phyloP scores from a whole-genome alignment of 805 yeast genomes.

The Grigorovia transvaalensis region DNA sequence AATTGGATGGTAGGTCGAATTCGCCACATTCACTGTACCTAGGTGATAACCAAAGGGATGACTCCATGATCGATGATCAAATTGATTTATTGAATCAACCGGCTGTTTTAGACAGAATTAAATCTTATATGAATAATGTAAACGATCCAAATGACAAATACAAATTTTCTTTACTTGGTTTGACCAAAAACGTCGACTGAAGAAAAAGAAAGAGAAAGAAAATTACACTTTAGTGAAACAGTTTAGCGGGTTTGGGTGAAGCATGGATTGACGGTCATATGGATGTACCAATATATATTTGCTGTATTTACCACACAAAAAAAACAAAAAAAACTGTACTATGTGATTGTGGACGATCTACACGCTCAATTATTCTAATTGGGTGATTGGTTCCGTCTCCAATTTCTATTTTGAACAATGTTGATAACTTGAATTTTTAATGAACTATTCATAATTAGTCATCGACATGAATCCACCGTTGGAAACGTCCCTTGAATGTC shows the following conservation, averaged over 20 bases:
- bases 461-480: conserved; percentile 33
- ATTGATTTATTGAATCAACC: conserved; percentile 46
- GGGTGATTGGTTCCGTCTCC: conserved; percentile 3
- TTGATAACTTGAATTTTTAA: background rate
- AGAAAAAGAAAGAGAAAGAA: background rate
- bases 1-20: conserved; percentile 76
- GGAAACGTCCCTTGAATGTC: conserved; percentile 62
- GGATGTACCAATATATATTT: too few relatives aligned
- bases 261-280: background rate
- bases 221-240: too few relatives aligned
- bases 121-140: conserved; percentile 54
- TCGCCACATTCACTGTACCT: conserved; percentile 55
- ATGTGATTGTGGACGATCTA: too few relatives aligned
- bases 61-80: background rate
- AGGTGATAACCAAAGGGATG: conserved; percentile 28
- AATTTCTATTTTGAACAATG: background rate
- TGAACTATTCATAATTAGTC: conserved; percentile 16
- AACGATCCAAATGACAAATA: conserved; percentile 43
- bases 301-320: too few relatives aligned
- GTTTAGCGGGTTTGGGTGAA: background rate
- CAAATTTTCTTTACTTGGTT: conserved; percentile 68
- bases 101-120: conserved; percentile 43
- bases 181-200: conserved; percentile 34
- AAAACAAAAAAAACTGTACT: too few relatives aligned
- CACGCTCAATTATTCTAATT: background rate